Base-by-base conservation (phyloP, 2,329 filamentous ascomycete genomes). In the Arthroderma sp. region DNA sequence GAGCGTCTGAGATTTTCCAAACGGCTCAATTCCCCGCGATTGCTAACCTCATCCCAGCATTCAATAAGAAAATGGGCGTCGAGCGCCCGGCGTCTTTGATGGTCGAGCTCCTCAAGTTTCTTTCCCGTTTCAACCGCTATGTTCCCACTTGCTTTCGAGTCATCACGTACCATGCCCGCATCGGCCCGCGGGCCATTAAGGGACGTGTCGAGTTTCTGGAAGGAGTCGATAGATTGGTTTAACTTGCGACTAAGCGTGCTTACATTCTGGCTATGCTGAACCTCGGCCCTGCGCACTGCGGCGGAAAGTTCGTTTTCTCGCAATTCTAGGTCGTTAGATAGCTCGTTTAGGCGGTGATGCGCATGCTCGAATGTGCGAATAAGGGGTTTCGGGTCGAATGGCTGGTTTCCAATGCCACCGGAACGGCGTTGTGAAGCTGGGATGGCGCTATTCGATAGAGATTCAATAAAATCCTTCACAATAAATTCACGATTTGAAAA, bases 401-500 rank as follows among this genome's bases (percentile, higher is more conserved):
- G 49, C 69, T 71, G 51, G 44, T 46, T 50, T 29, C 63, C 54
- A 50, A 63, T 56, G 30, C 76, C 73, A 5, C 77, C 80, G 9
- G 88, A 95, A 48, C 85, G 82, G 44, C 91, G 84, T 58, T 81
- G 84, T 22, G 74, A 71, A 6, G 51, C 37, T n/a, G 85, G 81
- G 32, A 86, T 76, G 22, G 86, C 84, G 54, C 74, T 83, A 51
- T 96, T 88, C 42, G 89, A 91, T 47, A 98, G 79, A 42, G 82
- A 78, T 62, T 98, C 93, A 56, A 98, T 82, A 61, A 98, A 98
- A 68, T 98, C 91, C 58, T 94, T 87, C 53, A 96, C 89, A 51
- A 96, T 95, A 59, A 96, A 98, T 67, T 96, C 91, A 57, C 84
- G 84, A 61, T 74, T 84, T 46, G 85, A 85, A 65, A 88, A 86